Evolutionary conservation across 2,329 filamentous ascomycete genomes (phyloP).

Genomic region (Fusarium veterinarium): DNA sequence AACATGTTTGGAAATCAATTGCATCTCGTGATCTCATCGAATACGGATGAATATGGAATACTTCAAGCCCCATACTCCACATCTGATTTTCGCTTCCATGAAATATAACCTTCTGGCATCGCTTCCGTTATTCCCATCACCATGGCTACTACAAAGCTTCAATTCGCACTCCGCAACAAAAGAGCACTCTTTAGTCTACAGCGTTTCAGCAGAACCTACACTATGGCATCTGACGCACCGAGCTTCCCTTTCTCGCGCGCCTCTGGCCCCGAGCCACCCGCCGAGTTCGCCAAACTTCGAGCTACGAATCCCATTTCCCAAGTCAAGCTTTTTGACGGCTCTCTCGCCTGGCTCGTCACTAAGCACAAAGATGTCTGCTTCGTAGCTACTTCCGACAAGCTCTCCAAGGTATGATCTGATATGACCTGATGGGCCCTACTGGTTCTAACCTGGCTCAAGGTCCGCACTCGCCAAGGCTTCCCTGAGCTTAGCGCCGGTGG

Average conservation of each 20-base stretch:
- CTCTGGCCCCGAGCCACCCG: conserved; percentile 51
- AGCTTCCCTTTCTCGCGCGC: conserved; percentile 38
- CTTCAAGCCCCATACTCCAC: background rate
- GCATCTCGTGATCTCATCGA: conserved; percentile 6
- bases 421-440: accelerated
- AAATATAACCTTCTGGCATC: background rate
- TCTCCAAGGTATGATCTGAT: conserved; percentile 56
- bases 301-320: conserved; percentile 56
- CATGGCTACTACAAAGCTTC: background rate
- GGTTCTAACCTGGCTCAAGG: conserved; percentile 34
- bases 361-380: conserved; percentile 60
- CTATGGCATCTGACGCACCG: conserved; percentile 11
- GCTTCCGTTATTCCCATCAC: background rate
- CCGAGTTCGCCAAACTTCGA: conserved; percentile 57
- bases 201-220: background rate
- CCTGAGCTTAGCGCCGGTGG: conserved; percentile 60
- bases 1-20: conserved; percentile 20
- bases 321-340: conserved; percentile 61
- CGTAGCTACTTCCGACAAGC: conserved; percentile 57
- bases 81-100: background rate
- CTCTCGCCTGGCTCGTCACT: conserved; percentile 58
- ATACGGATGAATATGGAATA: background rate
- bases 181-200: background rate
- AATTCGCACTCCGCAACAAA: background rate
- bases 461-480: conserved; percentile 57